Percentiles rank a stretch among this genome's conserved stretches.
Evolutionary conservation across 139 green algal species (phyloP).

Genomic region (Volvox reticuliferus): DNA sequence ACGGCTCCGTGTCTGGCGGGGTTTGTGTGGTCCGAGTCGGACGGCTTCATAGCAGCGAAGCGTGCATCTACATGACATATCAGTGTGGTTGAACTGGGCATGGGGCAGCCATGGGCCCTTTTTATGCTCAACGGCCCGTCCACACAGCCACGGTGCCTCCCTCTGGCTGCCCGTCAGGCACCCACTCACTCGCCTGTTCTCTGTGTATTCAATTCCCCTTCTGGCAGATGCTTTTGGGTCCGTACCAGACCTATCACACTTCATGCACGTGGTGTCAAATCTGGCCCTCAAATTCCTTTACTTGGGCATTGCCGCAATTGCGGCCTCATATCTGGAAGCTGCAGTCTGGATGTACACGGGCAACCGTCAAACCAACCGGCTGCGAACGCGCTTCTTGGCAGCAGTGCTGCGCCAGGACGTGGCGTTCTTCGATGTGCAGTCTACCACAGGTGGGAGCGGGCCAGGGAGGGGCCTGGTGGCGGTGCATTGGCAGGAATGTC

Average conservation of each 20-base stretch:
- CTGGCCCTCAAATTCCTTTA: conserved; percentile 79
- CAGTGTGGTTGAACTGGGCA: too few species aligned
- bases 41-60: too few species aligned
- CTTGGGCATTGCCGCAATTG: conserved; percentile 65
- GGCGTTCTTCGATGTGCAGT: conserved; percentile 85
- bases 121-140: too few species aligned
- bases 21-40: too few species aligned
- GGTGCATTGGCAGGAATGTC: neutral
- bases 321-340: conserved; percentile 63
- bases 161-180: too few species aligned
- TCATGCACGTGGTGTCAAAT: conserved; percentile 38
- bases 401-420: conserved; percentile 88
- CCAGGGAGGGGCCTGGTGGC: neutral
- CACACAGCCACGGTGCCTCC: too few species aligned
- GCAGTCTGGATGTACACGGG: conserved; percentile 49
- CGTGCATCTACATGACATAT: too few species aligned
- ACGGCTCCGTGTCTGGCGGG: too few species aligned
- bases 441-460: conserved; percentile 59
- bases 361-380: conserved; percentile 57
- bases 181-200: too few species aligned
- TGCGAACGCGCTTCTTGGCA: conserved; percentile 64
- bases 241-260: neutral
- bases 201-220: neutral
- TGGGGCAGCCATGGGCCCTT: too few species aligned
- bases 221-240: neutral